Evolutionary conservation across 2,329 filamentous ascomycete genomes (phyloP).

Genomic region (Botrytis tulipae): DNA sequence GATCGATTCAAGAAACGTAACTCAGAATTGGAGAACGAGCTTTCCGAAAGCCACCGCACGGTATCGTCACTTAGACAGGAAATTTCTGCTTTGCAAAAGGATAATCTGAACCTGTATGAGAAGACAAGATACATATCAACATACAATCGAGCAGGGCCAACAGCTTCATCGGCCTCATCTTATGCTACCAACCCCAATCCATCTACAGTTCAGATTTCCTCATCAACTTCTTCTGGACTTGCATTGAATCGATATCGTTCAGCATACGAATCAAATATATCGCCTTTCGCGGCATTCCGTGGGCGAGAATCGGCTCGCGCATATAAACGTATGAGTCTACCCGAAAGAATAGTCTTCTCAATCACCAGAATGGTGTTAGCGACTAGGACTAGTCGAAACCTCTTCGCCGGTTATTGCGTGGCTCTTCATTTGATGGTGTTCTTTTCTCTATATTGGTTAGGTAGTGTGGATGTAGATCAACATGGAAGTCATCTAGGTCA

Average conservation of each 20-base stretch:
- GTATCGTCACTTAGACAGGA: slow-evolving; percentile 88
- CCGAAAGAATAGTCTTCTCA: slow-evolving; percentile 86
- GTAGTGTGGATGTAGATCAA: slow-evolving; percentile 63
- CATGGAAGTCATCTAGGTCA: slow-evolving; percentile 36
- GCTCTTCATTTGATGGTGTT: slow-evolving; percentile 87
- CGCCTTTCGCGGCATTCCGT: slow-evolving; percentile 91
- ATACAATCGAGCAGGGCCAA: slow-evolving; percentile 72
- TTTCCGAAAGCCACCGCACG: slow-evolving; percentile 78
- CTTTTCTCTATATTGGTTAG: slow-evolving; percentile 80
- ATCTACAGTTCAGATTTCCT: slow-evolving; percentile 63
- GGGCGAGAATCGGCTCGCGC: slow-evolving; percentile 90
- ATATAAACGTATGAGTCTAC: slow-evolving; percentile 88
- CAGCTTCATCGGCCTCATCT: slow-evolving; percentile 61
- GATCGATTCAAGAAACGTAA: slow-evolving; percentile 99
- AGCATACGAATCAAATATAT: slow-evolving; percentile 92
- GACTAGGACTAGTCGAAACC: slow-evolving; percentile 83
- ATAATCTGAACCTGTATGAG: slow-evolving; percentile 94
- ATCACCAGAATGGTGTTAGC: slow-evolving; percentile 88
- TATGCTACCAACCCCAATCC: slow-evolving; percentile 72
- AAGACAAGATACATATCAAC: slow-evolving; percentile 96
- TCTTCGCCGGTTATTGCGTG: slow-evolving; percentile 91
- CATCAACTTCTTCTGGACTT: slow-evolving; percentile 59
- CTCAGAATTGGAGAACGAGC: slow-evolving; percentile 81
- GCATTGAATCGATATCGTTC: slow-evolving; percentile 82
- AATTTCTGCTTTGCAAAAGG: slow-evolving; percentile 86